Base-by-base conservation (phyloP, 805 yeast species). In the Candida awuae region DNA sequence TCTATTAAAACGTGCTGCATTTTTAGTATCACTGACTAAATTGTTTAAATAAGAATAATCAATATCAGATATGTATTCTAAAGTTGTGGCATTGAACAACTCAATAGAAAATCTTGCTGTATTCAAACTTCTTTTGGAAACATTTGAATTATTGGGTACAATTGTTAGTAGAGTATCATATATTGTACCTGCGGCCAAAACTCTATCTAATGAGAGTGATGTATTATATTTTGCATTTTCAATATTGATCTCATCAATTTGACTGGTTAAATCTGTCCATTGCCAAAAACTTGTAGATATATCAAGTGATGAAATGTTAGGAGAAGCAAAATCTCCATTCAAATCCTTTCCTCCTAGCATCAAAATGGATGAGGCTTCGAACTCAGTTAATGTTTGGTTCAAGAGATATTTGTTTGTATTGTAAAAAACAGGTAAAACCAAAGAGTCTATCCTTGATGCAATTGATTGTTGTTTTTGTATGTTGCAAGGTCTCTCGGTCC, bases 311-410 rank as follows among this genome's bases (percentile, higher is more conserved):
- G 73, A 67, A 49, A 68, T 58, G 9, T 52, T 45, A 0, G 83
- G 81, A 4, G 56, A 42, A 1, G 77, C 63, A 23, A 42, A 32
- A 2, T 49, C 47, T 10, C 61, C 53, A 18, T 62, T 56, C 3
- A 56, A 49, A 17, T 68, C 59, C 6, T 62, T 62, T 2, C 94
- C 94, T 5, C 92, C 92, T 12, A 81, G 41, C 32, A 80, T 66
- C 8, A 84, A 52, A 0, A 77, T 66, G 13, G 65, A 58, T 4
- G 54, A 53, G 6, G 69, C 65, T 15, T 47, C 43, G 37, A 65
- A 67, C 30, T 58, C 52, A 17, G 59, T 53, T 12, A 52, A 44
- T 30, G 68, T 58, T 21, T 45, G 38, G 17, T 46, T 39, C 4
- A 27, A 33, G 14, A 36, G 38, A 15, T 47, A 57, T 35, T 41